Base-by-base conservation (phyloP, 495 filamentous ascomycete genomes). In the Elasticomyces elasticus region DNA sequence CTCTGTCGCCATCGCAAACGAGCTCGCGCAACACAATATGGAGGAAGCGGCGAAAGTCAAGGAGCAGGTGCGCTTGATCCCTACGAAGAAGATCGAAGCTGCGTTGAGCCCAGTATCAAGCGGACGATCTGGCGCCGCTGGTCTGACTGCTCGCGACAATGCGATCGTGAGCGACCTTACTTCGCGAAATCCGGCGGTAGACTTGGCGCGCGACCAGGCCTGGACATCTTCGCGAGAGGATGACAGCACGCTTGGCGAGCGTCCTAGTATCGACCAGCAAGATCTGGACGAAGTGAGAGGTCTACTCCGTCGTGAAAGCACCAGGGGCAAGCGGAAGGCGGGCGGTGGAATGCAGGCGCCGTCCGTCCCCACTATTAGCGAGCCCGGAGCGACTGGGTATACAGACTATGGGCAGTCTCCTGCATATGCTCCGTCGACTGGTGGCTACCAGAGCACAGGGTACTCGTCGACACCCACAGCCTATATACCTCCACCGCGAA, bases 1-100 rank as follows among this genome's bases (percentile, higher is more conserved):
- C 67, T 79, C 78, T 31, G 87, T 94, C n/a, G 64, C 79, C 6
- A 76, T 94, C 49, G 69, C 79, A 2, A 82, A 89, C 49, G 72
- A 76, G 1, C 75, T 79, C 26, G 84, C 85, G 7, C 71, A 75
- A 22, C 64, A 72, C 5, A 76, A 81, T 44, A 75, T 83, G 35
- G 74, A 79, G 3, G 77, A 80, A 42, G 79, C 78, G 26, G 72
- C 73, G 13, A 71, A 76, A 47, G 76, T 77, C 9, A 87, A 85
- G 56, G 77, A 83, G 56, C 26, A 55, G 13, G 79, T 67, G 12
- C 78, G 83, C 19, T 70, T 90, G 37, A 73, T 81, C 43, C 80
- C 74, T 30, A 69, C 66, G 4, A 69, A 68, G 55, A 71, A 72
- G 31, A 5, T 35, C 22, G 42, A 59, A 11, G 61, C 62, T 9